Percentiles rank a stretch among this genome's conserved stretches.
Evolutionary conservation across 108 stramenopile genomes (phyloP).

Genomic region (Pseudonitzschia delicatissima): DNA sequence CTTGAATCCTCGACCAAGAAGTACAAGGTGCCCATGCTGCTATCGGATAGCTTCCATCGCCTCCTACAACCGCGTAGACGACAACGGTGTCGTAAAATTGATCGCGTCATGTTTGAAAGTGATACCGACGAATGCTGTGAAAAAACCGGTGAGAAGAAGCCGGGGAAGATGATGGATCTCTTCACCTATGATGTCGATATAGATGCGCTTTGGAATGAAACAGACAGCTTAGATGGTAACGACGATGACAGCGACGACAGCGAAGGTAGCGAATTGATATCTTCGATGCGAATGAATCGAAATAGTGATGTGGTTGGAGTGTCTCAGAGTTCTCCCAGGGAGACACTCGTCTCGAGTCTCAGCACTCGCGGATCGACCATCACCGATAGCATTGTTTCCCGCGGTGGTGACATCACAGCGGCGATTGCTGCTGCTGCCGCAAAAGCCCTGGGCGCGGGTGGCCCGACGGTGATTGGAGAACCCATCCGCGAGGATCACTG

Average conservation of each 20-base stretch:
- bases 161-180: conserved; percentile 59
- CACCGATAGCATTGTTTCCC: background rate
- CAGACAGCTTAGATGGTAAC: too few species aligned
- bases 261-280: background rate
- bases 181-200: conserved; percentile 85
- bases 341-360: background rate
- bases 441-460: background rate
- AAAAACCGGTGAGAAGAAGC: conserved; percentile 34
- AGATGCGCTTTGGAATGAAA: conserved; percentile 69
- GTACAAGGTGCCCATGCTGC: conserved; percentile 79
- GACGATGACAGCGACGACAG: conserved; percentile 8
- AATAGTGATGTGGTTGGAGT: background rate
- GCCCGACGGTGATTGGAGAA: background rate
- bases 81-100: conserved; percentile 73
- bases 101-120: conserved; percentile 59
- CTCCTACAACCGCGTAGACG: conserved; percentile 63
- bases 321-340: background rate
- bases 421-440: conserved; percentile 6
- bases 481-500: background rate
- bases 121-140: conserved; percentile 47
- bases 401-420: background rate
- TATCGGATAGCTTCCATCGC: conserved; percentile 83
- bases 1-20: conserved; percentile 89
- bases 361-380: background rate
- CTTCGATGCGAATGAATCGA: too few species aligned